phyloP scores from a whole-genome alignment of 2,329 filamentous ascomycete genomes.

The Arthrobotrys sinensis region DNA sequence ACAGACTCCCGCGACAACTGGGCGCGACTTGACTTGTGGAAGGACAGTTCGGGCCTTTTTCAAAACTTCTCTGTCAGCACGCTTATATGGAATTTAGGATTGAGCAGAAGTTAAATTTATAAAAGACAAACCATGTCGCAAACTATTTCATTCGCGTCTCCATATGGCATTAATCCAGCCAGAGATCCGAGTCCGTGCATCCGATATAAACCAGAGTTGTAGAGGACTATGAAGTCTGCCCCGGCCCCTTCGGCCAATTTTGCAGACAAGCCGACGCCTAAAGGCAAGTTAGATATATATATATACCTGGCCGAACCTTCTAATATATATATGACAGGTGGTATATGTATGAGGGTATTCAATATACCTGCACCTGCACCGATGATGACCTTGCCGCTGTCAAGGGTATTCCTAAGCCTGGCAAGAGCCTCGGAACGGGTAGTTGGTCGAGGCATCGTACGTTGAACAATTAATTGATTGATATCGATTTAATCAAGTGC shows the following conservation, averaged over 20 bases:
- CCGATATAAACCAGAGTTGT: constrained; percentile 80
- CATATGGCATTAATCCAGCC: constrained; percentile 70
- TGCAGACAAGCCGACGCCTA: constrained; percentile 78
- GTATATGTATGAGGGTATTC: neutral
- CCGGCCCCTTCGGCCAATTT: constrained; percentile 80
- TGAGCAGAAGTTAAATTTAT: too few relatives aligned
- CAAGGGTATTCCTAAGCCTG: constrained; percentile 34
- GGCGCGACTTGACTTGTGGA: constrained; percentile 75
- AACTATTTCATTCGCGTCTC: constrained; percentile 70
- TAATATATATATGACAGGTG: too few relatives aligned
- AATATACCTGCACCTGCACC: constrained; percentile 34
- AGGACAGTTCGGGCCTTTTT: constrained; percentile 76
- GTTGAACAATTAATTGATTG: too few relatives aligned
- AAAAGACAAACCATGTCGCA: constrained; percentile 69
- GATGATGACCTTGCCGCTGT: constrained; percentile 43
- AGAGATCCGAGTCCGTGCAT: constrained; percentile 81
- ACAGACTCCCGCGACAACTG: constrained; percentile 80
- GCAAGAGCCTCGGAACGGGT: constrained; percentile 37
- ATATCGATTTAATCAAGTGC: too few relatives aligned
- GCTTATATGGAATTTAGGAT: constrained; percentile 67
- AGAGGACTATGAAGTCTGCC: constrained; percentile 79
- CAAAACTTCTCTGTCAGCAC: neutral
- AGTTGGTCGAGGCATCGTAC: constrained; percentile 38
- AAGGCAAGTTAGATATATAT: neutral
- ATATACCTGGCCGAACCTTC: neutral